Base-by-base conservation (phyloP, 495 filamentous ascomycete genomes). In the Lichenothelia convexa region DNA sequence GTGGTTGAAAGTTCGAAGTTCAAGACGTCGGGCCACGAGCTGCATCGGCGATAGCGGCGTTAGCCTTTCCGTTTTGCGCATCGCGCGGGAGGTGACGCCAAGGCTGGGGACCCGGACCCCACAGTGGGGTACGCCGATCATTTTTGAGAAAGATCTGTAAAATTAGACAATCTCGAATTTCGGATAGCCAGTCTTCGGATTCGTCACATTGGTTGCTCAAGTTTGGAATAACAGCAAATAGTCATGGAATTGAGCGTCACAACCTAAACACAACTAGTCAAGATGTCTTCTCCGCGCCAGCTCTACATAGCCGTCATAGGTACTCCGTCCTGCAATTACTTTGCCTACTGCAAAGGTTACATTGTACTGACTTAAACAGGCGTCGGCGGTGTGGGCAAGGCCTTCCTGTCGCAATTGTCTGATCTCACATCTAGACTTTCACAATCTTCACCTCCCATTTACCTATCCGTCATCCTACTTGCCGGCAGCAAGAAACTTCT, bases 301-400 rank as follows among this genome's bases (percentile, higher is more conserved):
- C 37, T 59, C 18, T 51, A 47, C 38, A 47, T 62, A 20, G 58
- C 56, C 15, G 51, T 66, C 18, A 56, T 66, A 20, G 63, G 63
- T 61, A 53, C 15, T 12, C 16, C 12, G n/a, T n/a, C n/a, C n/a
- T n/a, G n/a, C n/a, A n/a, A 34, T 35, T 19, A 37, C 20, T 34
- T 34, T 38, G 18, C 17, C 26, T 32, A 30, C 30, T 8, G 4
- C 42, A 27, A 26, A 47, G 23, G 17, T 32, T 4, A 32, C 44
- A n/a, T 37, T 42, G 30, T 41, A 20, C 32, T 6, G 20, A 15
- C 19, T 17, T 27, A 11, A 16, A 7, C 46, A 94, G 89, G 89
- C 45, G 80, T 76, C 44, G 89, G 89, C 47, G 87, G 89, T 36
- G 89, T 97, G 36, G 89, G 89, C 41, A 80, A 80, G 55, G 71